Conservation (phyloP, 805 yeast genomes). For the Hyphopichia homilentoma region DNA sequence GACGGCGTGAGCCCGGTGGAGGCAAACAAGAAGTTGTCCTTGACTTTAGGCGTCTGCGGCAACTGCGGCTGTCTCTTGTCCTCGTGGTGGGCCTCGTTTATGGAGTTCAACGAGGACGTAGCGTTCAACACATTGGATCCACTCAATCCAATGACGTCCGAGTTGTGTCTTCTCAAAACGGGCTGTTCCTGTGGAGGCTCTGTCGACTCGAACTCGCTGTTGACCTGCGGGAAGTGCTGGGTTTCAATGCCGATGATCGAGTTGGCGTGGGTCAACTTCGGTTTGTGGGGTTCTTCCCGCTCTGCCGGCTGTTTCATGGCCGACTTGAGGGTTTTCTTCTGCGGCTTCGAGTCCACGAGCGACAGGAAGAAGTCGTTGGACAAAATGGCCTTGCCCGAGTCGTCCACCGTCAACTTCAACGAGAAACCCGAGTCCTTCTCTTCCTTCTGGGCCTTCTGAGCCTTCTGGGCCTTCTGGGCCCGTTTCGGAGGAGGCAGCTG, state of each 20-base stretch:
- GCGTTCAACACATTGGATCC: slow-evolving; percentile 5
- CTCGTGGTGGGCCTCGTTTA: slow-evolving; percentile 7
- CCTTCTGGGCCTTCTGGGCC: not conserved
- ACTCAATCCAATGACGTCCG: slow-evolving; percentile 16
- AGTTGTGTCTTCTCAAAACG: slow-evolving; percentile 20
- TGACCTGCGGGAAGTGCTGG: slow-evolving; percentile 1
- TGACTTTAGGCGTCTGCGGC: slow-evolving; percentile 35
- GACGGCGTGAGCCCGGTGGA: slow-evolving; percentile 30
- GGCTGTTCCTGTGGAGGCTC: slow-evolving; percentile 3
- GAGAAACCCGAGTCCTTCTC: slow-evolving; percentile 18
- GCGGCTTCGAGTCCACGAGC: no score
- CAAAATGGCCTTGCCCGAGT: slow-evolving; percentile 38
- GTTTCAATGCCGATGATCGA: slow-evolving; percentile 26
- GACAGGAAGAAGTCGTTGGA: slow-evolving; percentile 17
- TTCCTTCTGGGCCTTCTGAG: not conserved
- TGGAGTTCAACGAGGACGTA: slow-evolving; percentile 8
- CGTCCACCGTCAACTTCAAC: slow-evolving; percentile 36
- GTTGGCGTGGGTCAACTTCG: slow-evolving; percentile 20
- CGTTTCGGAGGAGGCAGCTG: no score
- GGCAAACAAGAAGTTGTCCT: slow-evolving; percentile 20
- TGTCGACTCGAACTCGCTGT: not conserved
- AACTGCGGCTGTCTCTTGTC: slow-evolving; percentile 4
- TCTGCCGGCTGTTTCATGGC: no score
- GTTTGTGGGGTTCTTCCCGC: no score
- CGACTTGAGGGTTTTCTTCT: no score